Conservation (phyloP, 2,329 filamentous ascomycete species). For the Trichoderma arundinaceum region DNA sequence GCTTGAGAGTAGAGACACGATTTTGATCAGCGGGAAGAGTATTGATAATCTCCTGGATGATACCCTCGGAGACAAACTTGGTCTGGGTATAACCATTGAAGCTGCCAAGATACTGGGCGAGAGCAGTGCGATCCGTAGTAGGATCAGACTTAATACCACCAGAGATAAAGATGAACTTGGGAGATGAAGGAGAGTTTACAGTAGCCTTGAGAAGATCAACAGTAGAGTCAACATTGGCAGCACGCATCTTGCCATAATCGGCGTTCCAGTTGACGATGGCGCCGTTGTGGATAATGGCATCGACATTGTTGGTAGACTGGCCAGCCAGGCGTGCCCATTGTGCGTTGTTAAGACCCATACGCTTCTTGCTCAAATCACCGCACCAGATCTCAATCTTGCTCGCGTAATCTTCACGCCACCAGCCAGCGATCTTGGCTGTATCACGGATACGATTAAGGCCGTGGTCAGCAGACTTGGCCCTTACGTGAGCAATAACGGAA, state of each 20-base stretch:
- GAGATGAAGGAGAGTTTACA: constrained; percentile 29
- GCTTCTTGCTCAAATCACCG: constrained; percentile 57
- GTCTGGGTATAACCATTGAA: constrained; percentile 36
- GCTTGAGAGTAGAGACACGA: constrained; percentile 36
- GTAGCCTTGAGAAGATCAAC: constrained; percentile 34
- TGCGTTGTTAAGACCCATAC: constrained; percentile 69
- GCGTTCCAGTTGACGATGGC: constrained; percentile 81
- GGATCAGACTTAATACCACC: constrained; percentile 33
- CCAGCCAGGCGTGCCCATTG: constrained; percentile 64
- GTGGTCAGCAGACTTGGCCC: constrained; percentile 7
- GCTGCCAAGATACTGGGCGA: constrained; percentile 18
- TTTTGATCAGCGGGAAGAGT: constrained; percentile 24
- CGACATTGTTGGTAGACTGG: constrained; percentile 57
- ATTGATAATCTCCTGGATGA: constrained; percentile 32
- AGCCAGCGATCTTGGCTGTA: constrained; percentile 22
- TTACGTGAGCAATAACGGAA: constrained; percentile 19
- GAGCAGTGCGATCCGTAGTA: constrained; percentile 2
- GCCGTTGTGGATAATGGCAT: constrained; percentile 81
- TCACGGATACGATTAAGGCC: constrained; percentile 22
- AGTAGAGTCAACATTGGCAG: constrained; percentile 68
- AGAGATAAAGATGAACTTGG: constrained; percentile 38
- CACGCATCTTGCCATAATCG: constrained; percentile 72
- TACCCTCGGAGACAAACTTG: constrained; percentile 37
- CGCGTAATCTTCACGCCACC: constrained; percentile 13
- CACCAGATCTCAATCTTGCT: constrained; percentile 26